These are phyloP conservation scores for Linnemannia elongata DNA, from an alignment of 192 early-diverging fungal genomes.

Conservation along the genomic window DNA sequence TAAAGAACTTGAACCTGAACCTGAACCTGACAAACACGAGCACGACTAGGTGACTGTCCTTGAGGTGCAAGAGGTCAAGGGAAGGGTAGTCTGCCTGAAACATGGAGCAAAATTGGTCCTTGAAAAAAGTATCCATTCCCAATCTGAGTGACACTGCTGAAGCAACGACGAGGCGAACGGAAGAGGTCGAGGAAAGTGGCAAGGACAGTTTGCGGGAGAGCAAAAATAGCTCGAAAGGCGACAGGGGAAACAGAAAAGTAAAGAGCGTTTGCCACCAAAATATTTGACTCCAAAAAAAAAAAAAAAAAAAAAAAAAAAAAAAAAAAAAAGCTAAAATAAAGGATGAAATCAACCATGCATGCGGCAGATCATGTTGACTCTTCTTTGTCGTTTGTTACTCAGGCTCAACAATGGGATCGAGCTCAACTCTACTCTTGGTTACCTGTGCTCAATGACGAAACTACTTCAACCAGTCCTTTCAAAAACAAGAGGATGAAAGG, in stretches of 20 bases:
- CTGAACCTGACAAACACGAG: not conserved
- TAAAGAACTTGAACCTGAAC: not conserved
- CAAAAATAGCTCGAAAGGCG: not conserved
- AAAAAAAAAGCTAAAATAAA: not conserved
- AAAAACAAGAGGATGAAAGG: not conserved
- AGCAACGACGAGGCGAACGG: not conserved
- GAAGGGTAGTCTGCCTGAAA: not conserved
- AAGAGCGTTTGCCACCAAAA: not conserved
- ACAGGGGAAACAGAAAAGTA: not conserved
- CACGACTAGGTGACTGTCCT: not conserved
- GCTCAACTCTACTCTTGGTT: not conserved
- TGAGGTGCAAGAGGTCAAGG: not conserved
- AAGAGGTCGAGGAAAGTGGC: not conserved
- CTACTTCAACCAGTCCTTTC: not conserved
- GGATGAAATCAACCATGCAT: not conserved
- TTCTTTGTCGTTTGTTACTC: not conserved
- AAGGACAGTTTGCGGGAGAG: not conserved
- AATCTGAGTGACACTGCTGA: not conserved
- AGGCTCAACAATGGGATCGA: not conserved
- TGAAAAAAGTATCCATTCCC: not conserved
- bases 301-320: too few relatives aligned
- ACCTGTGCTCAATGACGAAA: not conserved
- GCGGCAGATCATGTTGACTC: not conserved
- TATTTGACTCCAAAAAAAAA: not conserved
- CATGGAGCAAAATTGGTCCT: not conserved